A percentile compares a stretch with the other conserved stretches of the same genome.
phyloP scores from a whole-genome alignment of 2,329 filamentous ascomycete species.

The Aspergillus carbonarius region DNA sequence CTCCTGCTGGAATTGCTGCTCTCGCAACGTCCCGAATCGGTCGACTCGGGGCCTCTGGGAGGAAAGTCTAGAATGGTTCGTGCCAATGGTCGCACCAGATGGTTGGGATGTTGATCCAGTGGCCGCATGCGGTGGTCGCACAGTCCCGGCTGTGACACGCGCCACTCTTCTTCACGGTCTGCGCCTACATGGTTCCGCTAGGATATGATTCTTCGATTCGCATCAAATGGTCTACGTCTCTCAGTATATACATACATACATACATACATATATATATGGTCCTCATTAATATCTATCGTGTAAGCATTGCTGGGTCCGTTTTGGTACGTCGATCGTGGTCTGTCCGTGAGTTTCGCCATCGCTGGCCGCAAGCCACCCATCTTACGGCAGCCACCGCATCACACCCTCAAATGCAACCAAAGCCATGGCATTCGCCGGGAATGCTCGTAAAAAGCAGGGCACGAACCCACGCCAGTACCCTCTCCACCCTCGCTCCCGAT shows the following conservation, averaged over 20 bases:
- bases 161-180: neutral
- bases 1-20: neutral
- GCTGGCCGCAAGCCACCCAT: neutral
- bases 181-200: no score
- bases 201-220: no score
- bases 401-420: constrained; percentile 90
- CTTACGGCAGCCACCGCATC: constrained; percentile 61
- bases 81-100: neutral
- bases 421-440: constrained; percentile 93
- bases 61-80: neutral
- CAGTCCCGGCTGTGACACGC: neutral
- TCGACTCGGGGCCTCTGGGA: neutral
- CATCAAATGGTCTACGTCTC: no score
- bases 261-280: constrained; percentile 6
- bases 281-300: neutral
- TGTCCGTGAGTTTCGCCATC: no score
- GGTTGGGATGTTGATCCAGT: neutral
- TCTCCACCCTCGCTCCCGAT: constrained; percentile 69
- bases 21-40: neutral
- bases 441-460: constrained; percentile 89
- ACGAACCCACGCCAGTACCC: constrained; percentile 94
- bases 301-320: neutral
- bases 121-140: constrained; percentile 12
- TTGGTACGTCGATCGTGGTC: neutral
- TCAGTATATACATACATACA: neutral